Base-by-base conservation (phyloP, 805 yeast genomes). In the Yamadazyma akitaensis region DNA sequence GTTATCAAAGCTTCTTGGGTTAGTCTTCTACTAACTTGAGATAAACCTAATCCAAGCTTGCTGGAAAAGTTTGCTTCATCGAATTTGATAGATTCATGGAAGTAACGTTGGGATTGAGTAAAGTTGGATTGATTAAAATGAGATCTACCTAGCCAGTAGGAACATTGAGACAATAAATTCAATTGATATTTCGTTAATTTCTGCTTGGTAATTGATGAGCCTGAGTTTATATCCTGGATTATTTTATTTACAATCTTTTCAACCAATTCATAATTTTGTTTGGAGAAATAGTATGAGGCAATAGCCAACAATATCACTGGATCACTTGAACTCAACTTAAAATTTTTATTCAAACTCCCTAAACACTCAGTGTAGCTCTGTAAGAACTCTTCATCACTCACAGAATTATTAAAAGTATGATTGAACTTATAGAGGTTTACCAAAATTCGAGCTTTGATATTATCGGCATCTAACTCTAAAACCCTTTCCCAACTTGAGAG, bases 121-220 rank as follows among this genome's bases (percentile, higher is more conserved):
- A 73, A 80, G 56, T 90, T 88, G 1, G 70, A 67, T 24, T 75
- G 62, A 6, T 72, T 73, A 54, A 84, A 91, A 42, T 79, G 73
- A 14, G 86, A 83, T 62, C 98, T 78, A 3, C 89, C 99, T 46
- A 83, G 72, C 98, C 97, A 94, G 56, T 87, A 87, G 2, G 72
- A 58, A 43, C 68, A 58, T 48, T 62, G 68, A 1, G 76, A 68
- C 37, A 68, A 61, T 5, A 68, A 45, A 28, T 56, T 63, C n/a
- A 64, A 50, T 25, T 65, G 63, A 48, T 56, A 67, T 16, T 56
- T 50, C 10, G 71, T 57, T 16, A 64, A 48, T 31, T 56, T 54
- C 26, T 53, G 55, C 31, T 46, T 46, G 25, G 46, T 41, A 9
- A 48, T 46, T 35, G 48, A 55, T 5, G 44, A n/a, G 10, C 30